phyloP scores from a whole-genome alignment of 164 flowering plant species.

The Piper betle region DNA sequence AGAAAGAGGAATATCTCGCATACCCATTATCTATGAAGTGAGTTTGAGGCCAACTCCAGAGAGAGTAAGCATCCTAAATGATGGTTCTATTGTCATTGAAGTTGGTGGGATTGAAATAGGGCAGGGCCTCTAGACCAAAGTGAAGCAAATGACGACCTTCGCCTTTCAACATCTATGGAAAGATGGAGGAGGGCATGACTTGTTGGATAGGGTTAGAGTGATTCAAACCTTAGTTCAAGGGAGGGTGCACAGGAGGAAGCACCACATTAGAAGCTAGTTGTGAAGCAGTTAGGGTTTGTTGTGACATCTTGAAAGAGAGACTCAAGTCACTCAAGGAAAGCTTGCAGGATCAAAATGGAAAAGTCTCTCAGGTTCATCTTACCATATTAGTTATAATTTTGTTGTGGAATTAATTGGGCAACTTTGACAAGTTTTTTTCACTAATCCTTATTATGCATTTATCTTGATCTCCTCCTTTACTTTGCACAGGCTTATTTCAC shows the following conservation, averaged over 20 bases:
- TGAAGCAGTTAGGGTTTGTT: conserved; percentile 70
- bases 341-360: conserved; percentile 37
- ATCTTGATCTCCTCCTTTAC: background rate
- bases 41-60: conserved; percentile 53
- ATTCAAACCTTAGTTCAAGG: conserved; percentile 82
- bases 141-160: conserved; percentile 75
- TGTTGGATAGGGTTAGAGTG: conserved; percentile 58
- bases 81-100: conserved; percentile 85
- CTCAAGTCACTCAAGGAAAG: conserved; percentile 39
- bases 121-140: conserved; percentile 96
- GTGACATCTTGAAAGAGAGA: conserved; percentile 60
- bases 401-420: background rate
- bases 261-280: conserved; percentile 90
- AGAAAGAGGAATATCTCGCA: conserved; percentile 70
- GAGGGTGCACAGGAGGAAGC: conserved; percentile 83
- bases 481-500: conserved; percentile 35
- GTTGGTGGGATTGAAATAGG: conserved; percentile 91
- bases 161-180: conserved; percentile 42
- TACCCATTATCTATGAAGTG: conserved; percentile 58
- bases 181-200: conserved; percentile 33
- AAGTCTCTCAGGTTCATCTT: conserved; percentile 47
- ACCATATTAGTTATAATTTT: conserved; percentile 33
- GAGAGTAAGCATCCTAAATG: conserved; percentile 68
- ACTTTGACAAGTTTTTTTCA: background rate
- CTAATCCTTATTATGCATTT: background rate